A percentile compares a stretch with the other conserved stretches of the same genome.
These are phyloP conservation scores for Cordyceps farinosa DNA, from an alignment of 2,329 filamentous ascomycete genomes.

Conservation along the genomic window DNA sequence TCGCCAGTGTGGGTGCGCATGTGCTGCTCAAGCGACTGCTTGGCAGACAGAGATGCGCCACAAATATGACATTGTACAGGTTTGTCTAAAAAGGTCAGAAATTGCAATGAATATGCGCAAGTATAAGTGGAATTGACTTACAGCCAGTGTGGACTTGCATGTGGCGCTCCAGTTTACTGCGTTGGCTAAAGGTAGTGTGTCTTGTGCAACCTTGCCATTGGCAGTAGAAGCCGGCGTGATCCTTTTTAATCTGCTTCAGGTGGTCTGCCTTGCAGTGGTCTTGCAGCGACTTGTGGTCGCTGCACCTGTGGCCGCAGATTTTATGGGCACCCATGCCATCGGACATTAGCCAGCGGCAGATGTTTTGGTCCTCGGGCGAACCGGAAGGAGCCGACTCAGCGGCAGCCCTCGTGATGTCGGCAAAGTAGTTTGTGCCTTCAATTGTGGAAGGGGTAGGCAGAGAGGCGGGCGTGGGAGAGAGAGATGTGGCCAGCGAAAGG, in stretches of 20 bases:
- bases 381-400: conserved; percentile 20
- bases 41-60: conserved; percentile 57
- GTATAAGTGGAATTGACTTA: conserved; percentile 36
- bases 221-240: conserved; percentile 47
- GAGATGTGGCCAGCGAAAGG: conserved; percentile 24
- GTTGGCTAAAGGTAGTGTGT: conserved; percentile 52
- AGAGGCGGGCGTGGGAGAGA: conserved; percentile 27
- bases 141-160: conserved; percentile 63
- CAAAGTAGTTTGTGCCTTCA: conserved; percentile 21
- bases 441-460: conserved; percentile 29
- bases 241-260: conserved; percentile 43
- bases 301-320: conserved; percentile 36
- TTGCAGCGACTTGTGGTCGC: conserved; percentile 49
- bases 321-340: conserved; percentile 20
- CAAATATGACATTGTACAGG: conserved; percentile 56
- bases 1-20: conserved; percentile 63
- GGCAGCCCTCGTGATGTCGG: conserved; percentile 10
- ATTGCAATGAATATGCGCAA: not conserved
- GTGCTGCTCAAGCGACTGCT: conserved; percentile 66
- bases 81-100: conserved; percentile 46
- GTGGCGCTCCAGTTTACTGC: conserved; percentile 62
- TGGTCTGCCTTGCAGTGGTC: conserved; percentile 52
- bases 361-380: conserved; percentile 26
- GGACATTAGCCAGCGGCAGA: conserved; percentile 32
- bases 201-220: conserved; percentile 55